Percentiles rank a stretch among this genome's conserved stretches.
Evolutionary conservation across 2,329 filamentous ascomycete genomes (phyloP).

Genomic region (Fusarium abutilonis): DNA sequence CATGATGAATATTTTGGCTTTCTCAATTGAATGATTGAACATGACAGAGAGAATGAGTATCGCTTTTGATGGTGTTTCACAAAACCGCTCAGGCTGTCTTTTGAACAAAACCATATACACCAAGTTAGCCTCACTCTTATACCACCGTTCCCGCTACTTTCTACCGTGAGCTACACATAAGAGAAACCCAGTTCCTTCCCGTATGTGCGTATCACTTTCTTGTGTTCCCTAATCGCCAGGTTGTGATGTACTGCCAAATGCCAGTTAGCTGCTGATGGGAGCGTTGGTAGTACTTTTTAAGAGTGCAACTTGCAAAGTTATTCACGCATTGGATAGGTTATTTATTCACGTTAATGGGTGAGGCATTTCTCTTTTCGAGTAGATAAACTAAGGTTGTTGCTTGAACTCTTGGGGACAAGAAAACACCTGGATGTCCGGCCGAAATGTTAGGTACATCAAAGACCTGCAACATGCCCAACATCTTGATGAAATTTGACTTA

Average conservation of each 20-base stretch:
- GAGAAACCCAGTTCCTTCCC: not conserved
- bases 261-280: not conserved
- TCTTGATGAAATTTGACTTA: too few relatives aligned
- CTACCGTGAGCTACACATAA: slow-evolving; percentile 1
- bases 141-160: not conserved
- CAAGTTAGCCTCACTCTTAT: slow-evolving; percentile 10
- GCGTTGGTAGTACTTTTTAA: not conserved
- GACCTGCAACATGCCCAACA: too few relatives aligned
- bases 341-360: not conserved
- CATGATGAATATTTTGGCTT: slow-evolving; percentile 4
- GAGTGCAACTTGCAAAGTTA: not conserved
- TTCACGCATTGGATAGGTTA: not conserved
- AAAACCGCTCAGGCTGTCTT: slow-evolving; percentile 4
- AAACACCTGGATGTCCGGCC: too few relatives aligned
- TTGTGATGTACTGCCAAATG: slow-evolving; percentile 1
- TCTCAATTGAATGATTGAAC: not conserved
- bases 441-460: too few relatives aligned
- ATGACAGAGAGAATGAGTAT: not conserved
- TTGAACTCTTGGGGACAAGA: too few relatives aligned
- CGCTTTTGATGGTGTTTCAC: slow-evolving; percentile 11
- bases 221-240: slow-evolving; percentile 10
- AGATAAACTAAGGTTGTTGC: not conserved
- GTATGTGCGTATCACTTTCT: slow-evolving; percentile 3
- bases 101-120: not conserved
- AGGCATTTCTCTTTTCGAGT: not conserved